Evolutionary conservation across 176 grass and related monocot species (phyloP), one percentile per base, ranked within the genome.

Genomic region (Eremochloa ophiuroides): DNA sequence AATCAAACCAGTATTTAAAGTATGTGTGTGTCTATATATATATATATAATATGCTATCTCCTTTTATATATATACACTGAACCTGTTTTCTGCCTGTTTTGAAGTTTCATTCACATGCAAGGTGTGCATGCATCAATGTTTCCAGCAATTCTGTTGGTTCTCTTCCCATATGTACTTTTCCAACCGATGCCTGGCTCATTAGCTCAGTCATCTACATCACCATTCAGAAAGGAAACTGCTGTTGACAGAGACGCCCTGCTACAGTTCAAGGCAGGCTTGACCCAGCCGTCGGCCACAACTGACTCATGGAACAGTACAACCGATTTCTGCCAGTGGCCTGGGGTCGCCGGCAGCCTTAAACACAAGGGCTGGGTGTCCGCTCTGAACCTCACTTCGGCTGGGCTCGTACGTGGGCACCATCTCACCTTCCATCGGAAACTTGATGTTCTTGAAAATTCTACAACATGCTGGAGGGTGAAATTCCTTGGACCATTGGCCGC

Each of bases 401-500:
- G 66, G n/a, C 83, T 86, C 26, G 30, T 9, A n/a, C n/a, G n/a
- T n/a, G 20, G 83, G 75, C 4, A 71, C 37, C 12, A 47, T 85
- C 6, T 3, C 62, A 4, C 43, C 71, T n/a, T 67, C 72, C 61
- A 66, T 84, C 12, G 71, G 71, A 0, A 84, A 84, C 76, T 46
- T 86, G 20, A 63, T 66, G 1, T 86, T 80, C 84, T 0, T 80
- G 56, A 80, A 8, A 37, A 55, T 20, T 51, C 2, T 0, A 0
- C 1, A 86, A 86, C 16, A 3, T n/a, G 12, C 4, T 86, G 28
- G 1, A 86, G 10, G 84, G 84, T 8, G 66, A 64, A 9, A 86
- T 86, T 8, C 51, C 53, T n/a, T 27, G 69, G 9, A 6, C 28
- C 3, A 4, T 86, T 23, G 51, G 75, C 15, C 18, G 0, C 22